Evolutionary conservation across 177 flowering plant species (phyloP), one percentile per base, ranked within the genome.

Genomic region (Vitis hybrid): DNA sequence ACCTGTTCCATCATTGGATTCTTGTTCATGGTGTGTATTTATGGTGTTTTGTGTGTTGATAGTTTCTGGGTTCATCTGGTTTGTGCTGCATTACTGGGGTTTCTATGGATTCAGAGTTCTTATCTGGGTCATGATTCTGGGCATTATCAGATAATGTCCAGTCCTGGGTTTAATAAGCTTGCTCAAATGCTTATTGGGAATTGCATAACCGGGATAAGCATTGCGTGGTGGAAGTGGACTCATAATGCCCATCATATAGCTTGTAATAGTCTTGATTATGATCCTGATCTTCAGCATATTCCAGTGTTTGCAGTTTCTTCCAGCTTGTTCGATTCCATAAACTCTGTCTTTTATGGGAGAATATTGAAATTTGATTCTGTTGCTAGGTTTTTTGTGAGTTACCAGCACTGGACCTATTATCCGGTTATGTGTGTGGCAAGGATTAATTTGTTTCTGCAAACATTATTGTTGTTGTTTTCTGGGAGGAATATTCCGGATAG

Each of bases 151-250:
- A 76, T 91, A 0, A 89, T 92, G 94, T 6, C 77, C 8, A 83
- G 60, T 32, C 81, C 67, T 10, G 71, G 66, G 0, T 76, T 45
- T 39, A 94, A 89, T 70, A 82, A 82, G 30, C 32, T 89, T 3
- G 84, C 81, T 0, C 96, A 90, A 67, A 63, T 94, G 10, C 26
- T 94, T 0, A 70, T 91, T 7, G 98, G 98, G 1, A 94, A 94
- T 76, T 92, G 96, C 64, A 30, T 94, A 1, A 81, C 97, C 6
- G 97, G 98, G 17, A 86, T 94, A 67, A 89, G 96, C 77, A 94
- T 94, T 56, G 97, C 87, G 10, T 94, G 98, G 98, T 92, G 98
- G 98, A 94, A 92, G 69, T 90, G 96, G 92, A 94, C 91, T 8
- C 98, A 94, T 72, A 94, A 92, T 68, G 91, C 93, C 6, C 98